Evolutionary conservation across 73 alveolate genomes (phyloP).

Genomic region (Paramecium bursaria): DNA sequence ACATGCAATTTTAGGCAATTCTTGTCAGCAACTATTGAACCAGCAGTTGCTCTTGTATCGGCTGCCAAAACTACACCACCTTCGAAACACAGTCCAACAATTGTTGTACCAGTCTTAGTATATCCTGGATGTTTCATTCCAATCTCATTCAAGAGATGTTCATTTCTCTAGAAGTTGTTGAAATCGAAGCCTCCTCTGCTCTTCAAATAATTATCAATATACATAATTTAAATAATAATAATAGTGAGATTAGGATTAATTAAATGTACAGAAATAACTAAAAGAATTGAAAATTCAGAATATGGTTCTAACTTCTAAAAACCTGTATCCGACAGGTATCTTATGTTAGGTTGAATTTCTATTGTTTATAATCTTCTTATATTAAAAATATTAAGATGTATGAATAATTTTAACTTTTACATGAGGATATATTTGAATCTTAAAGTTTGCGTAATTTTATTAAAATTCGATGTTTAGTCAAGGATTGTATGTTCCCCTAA

Average conservation of each 20-base stretch:
- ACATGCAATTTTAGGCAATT: conserved; percentile 94
- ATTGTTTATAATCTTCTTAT: no score
- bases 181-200: conserved; percentile 45
- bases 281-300: no score
- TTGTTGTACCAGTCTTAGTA: conserved; percentile 98
- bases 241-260: conserved; percentile 58
- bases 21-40: conserved; percentile 98
- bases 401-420: no score
- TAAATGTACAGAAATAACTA: no score
- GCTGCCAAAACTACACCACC: conserved; percentile 99
- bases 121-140: conserved; percentile 70
- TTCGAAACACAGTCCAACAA: conserved; percentile 89
- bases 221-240: neutral
- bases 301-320: no score
- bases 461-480: no score
- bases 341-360: no score
- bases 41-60: conserved; percentile 99
- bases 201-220: conserved; percentile 31
- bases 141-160: neutral
- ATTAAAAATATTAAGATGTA: no score
- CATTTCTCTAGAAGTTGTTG: conserved; percentile 15
- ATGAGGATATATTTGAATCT: no score
- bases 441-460: no score
- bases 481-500: no score
- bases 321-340: no score